These are phyloP conservation scores for Hydnomerulius pinastri DNA, from an alignment of 768 basidiomycete species.

Conservation along the genomic window DNA sequence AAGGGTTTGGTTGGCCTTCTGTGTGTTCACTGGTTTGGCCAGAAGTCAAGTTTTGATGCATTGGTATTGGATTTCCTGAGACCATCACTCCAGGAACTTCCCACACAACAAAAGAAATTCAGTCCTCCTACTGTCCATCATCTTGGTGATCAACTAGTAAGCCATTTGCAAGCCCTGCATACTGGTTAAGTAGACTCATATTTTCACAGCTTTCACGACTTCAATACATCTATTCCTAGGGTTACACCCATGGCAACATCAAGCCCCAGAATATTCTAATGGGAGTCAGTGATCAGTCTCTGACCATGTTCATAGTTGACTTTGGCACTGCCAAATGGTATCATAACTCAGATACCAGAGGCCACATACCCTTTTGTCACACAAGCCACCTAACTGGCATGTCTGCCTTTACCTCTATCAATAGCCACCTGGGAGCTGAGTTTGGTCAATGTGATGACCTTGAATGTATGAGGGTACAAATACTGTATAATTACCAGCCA, in stretches of 20 bases:
- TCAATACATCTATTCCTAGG: constrained; percentile 1
- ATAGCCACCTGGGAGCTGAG: too few species aligned
- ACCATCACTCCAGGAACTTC: neutral
- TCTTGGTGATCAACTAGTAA: neutral
- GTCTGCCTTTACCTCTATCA: too few species aligned
- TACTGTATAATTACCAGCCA: too few species aligned
- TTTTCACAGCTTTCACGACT: neutral
- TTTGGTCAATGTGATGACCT: too few species aligned
- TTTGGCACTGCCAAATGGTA: neutral
- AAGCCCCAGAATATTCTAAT: constrained; percentile 1
- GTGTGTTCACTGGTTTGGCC: neutral
- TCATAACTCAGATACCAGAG: too few species aligned
- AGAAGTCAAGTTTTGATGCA: neutral
- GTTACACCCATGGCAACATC: neutral
- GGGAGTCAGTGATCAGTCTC: neutral
- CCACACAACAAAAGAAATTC: neutral
- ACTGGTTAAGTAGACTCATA: too few species aligned
- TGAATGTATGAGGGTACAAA: too few species aligned
- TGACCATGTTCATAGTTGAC: neutral
- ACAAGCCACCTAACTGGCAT: too few species aligned
- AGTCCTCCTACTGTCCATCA: neutral
- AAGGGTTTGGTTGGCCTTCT: neutral
- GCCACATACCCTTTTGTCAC: too few species aligned
- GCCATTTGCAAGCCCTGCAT: too few species aligned
- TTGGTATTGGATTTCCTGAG: neutral